Conservation (phyloP, 106 monocot genomes). For the Ottelia alismoides region DNA sequence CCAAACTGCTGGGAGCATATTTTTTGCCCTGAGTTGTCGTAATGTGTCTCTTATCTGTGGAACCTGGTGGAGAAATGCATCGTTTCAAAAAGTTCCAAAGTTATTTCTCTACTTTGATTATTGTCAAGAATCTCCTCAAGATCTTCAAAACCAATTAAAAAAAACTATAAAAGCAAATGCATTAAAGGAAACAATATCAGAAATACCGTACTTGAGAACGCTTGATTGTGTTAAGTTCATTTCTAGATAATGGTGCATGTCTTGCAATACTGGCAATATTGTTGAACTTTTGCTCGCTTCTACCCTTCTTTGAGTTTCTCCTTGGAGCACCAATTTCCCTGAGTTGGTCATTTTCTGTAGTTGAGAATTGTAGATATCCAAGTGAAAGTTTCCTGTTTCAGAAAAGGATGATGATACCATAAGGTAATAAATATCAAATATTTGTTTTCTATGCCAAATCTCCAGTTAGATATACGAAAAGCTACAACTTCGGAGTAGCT, state of each 20-base stretch:
- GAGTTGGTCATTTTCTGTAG: constrained; percentile 25
- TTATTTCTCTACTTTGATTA: too few relatives aligned
- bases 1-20: constrained; percentile 97
- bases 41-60: constrained; percentile 86
- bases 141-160: too few relatives aligned
- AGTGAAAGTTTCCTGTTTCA: constrained; percentile 67
- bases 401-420: too few relatives aligned
- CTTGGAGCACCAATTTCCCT: constrained; percentile 30
- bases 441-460: too few relatives aligned
- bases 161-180: too few relatives aligned
- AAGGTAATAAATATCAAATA: too few relatives aligned
- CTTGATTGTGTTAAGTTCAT: constrained; percentile 58
- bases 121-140: too few relatives aligned
- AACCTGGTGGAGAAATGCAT: too few relatives aligned
- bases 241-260: constrained; percentile 57
- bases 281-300: constrained; percentile 24
- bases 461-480: too few relatives aligned
- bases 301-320: constrained; percentile 26
- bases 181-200: too few relatives aligned
- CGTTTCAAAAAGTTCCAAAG: too few relatives aligned
- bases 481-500: too few relatives aligned
- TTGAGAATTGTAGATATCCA: constrained; percentile 38
- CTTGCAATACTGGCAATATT: constrained; percentile 25
- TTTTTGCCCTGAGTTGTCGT: constrained; percentile 43
- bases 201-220: constrained; percentile 58